A percentile compares a stretch with the other conserved stretches of the same genome.
These are phyloP conservation scores for Maudiozyma pseudohumilis DNA, from an alignment of 805 yeast species.

Conservation along the genomic window DNA sequence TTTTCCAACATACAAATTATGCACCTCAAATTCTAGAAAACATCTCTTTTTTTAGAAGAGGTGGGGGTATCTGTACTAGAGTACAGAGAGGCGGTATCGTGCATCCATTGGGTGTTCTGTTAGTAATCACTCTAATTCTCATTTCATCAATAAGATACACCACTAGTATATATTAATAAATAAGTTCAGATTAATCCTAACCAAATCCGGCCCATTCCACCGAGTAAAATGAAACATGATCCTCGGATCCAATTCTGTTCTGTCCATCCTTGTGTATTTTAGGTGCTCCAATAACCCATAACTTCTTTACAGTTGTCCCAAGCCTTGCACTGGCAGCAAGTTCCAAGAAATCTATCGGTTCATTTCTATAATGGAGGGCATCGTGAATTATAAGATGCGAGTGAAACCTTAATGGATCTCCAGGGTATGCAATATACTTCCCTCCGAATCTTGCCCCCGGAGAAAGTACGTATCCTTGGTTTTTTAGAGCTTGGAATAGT, in stretches of 20 bases:
- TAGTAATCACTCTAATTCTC: too few relatives aligned
- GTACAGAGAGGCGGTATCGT: too few relatives aligned
- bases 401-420: slow-evolving; percentile 86
- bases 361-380: slow-evolving; percentile 35
- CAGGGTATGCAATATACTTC: slow-evolving; percentile 81
- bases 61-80: too few relatives aligned
- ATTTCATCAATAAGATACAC: too few relatives aligned
- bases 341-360: slow-evolving; percentile 44
- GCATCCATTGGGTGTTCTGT: too few relatives aligned
- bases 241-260: slow-evolving; percentile 9
- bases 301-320: slow-evolving; percentile 86
- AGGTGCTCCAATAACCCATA: slow-evolving; percentile 52
- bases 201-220: slow-evolving; percentile 98
- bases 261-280: slow-evolving; percentile 10
- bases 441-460: slow-evolving; percentile 94
- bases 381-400: slow-evolving; percentile 66
- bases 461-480: slow-evolving; percentile 43
- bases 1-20: too few relatives aligned
- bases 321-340: slow-evolving; percentile 80
- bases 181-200: too few relatives aligned
- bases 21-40: too few relatives aligned
- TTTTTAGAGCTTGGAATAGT: slow-evolving; percentile 29
- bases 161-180: too few relatives aligned
- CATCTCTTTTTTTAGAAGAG: too few relatives aligned
- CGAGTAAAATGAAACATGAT: slow-evolving; percentile 44